Base-by-base conservation (phyloP, 371 early-diverging fungal genomes). In the Nosema muscidifuracis region DNA sequence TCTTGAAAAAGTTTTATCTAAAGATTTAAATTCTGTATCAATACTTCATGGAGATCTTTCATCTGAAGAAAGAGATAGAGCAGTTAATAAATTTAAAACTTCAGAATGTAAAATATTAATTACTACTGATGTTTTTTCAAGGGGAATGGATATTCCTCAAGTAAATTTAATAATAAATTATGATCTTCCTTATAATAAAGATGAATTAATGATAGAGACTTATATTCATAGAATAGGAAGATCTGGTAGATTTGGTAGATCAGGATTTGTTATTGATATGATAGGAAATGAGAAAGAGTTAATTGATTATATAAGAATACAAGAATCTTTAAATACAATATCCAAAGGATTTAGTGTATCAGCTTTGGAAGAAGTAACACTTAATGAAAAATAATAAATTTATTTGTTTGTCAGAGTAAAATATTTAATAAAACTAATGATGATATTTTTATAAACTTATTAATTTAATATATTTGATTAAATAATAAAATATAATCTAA, bases 181-280 rank as follows among this genome's bases (percentile, higher is more conserved):
- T 77, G 97, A 95, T 77, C 84, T 95, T 74, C 96, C 96, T 28
- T 53, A 53, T 53, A 2, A 9, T 12, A 18, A 53, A 53, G 30
- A 53, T 93, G 92, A 83, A 87, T 94, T 82, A 82, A 85, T 66
- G 70, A 64, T 31, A 18, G 74, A 53, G 36, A 53, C 55, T 53
- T 81, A 71, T 51, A 68, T 78, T 40, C 83, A 82, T 60, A 71
- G 96, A 84, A 97, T 97, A 82, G 98, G 98, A 85, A 89, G 98
- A 84, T 90, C 92, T 79, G 97, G 98, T 81, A 91, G 98, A 81
- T 98, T 93, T 87, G 98, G 98, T 81, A 89, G 97, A 85, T 97
- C 95, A 87, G 98, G 98, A 86, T 91, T 94, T 22, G 88, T 89
- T 50, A 89, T 97, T 82, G 95, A 95, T 82, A 93, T 97, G 86